A percentile compares a stretch with the other conserved stretches of the same genome.
These are phyloP conservation scores for Metroxylon sagu DNA, from an alignment of 176 grass and related monocot species.

Conservation along the genomic window DNA sequence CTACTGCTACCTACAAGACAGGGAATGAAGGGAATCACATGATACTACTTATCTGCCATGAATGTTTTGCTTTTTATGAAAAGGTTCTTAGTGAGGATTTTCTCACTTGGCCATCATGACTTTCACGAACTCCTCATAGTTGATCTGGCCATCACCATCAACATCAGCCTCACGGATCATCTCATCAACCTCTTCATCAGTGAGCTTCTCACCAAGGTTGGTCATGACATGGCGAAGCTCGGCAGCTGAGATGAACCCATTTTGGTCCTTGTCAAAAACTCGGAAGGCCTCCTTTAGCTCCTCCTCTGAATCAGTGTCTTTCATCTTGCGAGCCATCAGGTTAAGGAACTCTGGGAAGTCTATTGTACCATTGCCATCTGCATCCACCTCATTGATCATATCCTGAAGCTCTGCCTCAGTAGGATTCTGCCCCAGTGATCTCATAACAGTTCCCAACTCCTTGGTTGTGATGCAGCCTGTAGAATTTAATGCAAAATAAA, in stretches of 20 bases:
- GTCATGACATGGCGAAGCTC: conserved; percentile 79
- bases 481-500: background rate
- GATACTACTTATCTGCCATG: conserved; percentile 21
- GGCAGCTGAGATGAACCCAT: conserved; percentile 65
- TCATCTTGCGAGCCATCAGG: conserved; percentile 73
- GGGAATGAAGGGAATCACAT: conserved; percentile 15
- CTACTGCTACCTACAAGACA: background rate
- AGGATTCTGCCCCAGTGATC: conserved; percentile 64
- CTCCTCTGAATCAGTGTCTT: conserved; percentile 64
- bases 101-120: conserved; percentile 81
- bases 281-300: conserved; percentile 70
- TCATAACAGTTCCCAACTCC: conserved; percentile 67
- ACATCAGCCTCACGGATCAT: conserved; percentile 71
- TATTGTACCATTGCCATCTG: conserved; percentile 63
- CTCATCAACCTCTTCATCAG: conserved; percentile 54
- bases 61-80: too few species aligned
- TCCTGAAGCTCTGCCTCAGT: conserved; percentile 69
- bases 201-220: conserved; percentile 67
- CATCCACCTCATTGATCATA: conserved; percentile 72
- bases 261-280: conserved; percentile 69
- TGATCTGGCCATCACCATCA: conserved; percentile 62
- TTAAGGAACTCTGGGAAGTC: conserved; percentile 71
- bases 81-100: conserved; percentile 8
- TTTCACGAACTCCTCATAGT: conserved; percentile 65
- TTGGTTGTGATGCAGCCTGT: conserved; percentile 67